phyloP scores from a whole-genome alignment of 176 grass and related monocot species.

The Musa troglodytarum region DNA sequence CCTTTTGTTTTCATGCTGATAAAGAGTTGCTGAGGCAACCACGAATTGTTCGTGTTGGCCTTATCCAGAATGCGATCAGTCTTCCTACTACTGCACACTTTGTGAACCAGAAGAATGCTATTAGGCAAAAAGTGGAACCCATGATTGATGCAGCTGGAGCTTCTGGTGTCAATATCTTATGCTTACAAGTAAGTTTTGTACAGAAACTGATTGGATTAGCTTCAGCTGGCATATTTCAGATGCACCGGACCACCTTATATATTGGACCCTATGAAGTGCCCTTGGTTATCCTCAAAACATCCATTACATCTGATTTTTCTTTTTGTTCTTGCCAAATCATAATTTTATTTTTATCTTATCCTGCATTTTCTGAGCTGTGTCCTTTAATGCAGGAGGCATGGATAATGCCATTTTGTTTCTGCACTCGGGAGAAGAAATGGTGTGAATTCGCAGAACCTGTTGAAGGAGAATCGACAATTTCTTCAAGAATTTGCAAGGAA shows the following conservation, averaged over 20 bases:
- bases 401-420: constrained; percentile 98
- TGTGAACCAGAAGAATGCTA: constrained; percentile 77
- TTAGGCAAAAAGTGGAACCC: constrained; percentile 76
- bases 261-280: no score
- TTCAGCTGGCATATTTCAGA: neutral
- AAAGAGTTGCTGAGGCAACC: constrained; percentile 59
- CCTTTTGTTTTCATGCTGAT: constrained; percentile 69
- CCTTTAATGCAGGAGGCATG: constrained; percentile 70
- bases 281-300: no score
- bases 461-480: constrained; percentile 82
- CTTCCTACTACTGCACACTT: constrained; percentile 65
- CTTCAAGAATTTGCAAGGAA: constrained; percentile 76
- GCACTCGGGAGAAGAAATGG: constrained; percentile 94
- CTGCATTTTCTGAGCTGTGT: constrained; percentile 12
- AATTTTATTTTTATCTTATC: neutral
- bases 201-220: neutral
- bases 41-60: constrained; percentile 63
- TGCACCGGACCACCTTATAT: no score
- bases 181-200: constrained; percentile 64
- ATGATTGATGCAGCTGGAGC: constrained; percentile 81
- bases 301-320: no score
- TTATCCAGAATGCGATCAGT: constrained; percentile 85
- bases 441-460: constrained; percentile 90
- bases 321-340: neutral
- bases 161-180: constrained; percentile 86